phyloP scores from a whole-genome alignment of 768 basidiomycete genomes.

The Mycena venus region DNA sequence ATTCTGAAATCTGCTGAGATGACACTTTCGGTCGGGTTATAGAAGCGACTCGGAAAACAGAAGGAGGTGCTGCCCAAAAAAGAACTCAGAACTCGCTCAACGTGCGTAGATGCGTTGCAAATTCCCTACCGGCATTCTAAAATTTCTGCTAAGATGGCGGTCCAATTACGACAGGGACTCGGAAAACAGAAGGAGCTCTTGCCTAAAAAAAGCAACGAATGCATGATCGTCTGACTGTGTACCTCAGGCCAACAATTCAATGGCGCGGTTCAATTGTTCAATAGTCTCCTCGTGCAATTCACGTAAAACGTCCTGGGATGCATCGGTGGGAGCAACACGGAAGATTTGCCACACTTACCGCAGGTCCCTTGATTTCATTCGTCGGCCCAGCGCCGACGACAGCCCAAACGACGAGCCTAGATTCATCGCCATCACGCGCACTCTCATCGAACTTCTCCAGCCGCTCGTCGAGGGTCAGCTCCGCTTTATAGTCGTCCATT shows the following conservation, averaged over 20 bases:
- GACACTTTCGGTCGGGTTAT: too few relatives aligned
- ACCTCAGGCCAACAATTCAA: neutral
- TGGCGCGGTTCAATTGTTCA: neutral
- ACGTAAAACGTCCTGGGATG: constrained; percentile 14
- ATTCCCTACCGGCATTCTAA: too few relatives aligned
- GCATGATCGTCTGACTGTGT: too few relatives aligned
- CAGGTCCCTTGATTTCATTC: constrained; percentile 42
- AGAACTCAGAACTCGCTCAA: too few relatives aligned
- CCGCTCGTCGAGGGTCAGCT: constrained; percentile 44
- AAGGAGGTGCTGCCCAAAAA: too few relatives aligned
- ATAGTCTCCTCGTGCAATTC: constrained; percentile 19
- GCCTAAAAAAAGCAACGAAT: too few relatives aligned
- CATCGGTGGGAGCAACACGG: neutral
- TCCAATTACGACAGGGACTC: too few relatives aligned
- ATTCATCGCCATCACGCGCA: constrained; percentile 42
- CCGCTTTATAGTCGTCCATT: constrained; percentile 44
- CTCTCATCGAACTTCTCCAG: constrained; percentile 44
- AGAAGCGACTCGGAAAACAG: too few relatives aligned
- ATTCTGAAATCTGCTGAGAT: too few relatives aligned
- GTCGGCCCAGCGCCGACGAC: constrained; percentile 55
- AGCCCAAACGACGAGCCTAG: constrained; percentile 56
- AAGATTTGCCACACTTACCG: neutral
- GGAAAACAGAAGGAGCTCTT: too few relatives aligned
- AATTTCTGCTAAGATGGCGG: too few relatives aligned
- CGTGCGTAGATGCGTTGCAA: too few relatives aligned